Conservation (phyloP, 169 alveolate genomes). For the Perkinsus marinus region DNA sequence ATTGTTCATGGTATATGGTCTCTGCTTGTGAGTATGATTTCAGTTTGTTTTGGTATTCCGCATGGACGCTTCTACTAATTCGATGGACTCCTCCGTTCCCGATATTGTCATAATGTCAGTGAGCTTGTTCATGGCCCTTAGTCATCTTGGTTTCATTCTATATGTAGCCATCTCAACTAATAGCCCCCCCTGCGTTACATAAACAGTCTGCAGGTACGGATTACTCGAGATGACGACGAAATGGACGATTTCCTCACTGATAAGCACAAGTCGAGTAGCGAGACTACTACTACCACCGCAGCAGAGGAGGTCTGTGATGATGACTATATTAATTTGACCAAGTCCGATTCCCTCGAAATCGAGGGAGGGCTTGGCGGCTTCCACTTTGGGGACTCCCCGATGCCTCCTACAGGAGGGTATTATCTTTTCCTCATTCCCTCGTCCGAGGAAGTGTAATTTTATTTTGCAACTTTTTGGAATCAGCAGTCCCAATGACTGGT, state of each 20-base stretch:
- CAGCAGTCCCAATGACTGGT: too few species aligned
- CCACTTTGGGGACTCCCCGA: not conserved
- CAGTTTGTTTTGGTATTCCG: too few species aligned
- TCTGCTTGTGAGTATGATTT: too few species aligned
- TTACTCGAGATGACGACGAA: not conserved
- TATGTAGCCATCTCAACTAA: not conserved
- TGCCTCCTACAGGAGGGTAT: too few species aligned
- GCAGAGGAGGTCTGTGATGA: too few species aligned
- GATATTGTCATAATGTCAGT: not conserved
- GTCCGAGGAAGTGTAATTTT: too few species aligned
- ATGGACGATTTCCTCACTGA: not conserved
- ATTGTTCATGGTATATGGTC: too few species aligned
- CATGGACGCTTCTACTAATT: too few species aligned
- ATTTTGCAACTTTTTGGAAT: too few species aligned
- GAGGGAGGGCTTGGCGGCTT: not conserved
- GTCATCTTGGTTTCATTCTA: not conserved
- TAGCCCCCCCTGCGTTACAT: not conserved
- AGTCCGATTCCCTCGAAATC: not conserved
- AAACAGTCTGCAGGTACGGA: not conserved
- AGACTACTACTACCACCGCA: too few species aligned
- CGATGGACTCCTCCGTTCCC: not conserved
- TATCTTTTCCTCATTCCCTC: too few species aligned
- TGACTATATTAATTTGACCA: not conserved
- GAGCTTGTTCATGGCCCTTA: not conserved
- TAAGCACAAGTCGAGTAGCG: too few species aligned